Evolutionary conservation across 148 eudicot species (phyloP).

Genomic region (Limonium bicolor): DNA sequence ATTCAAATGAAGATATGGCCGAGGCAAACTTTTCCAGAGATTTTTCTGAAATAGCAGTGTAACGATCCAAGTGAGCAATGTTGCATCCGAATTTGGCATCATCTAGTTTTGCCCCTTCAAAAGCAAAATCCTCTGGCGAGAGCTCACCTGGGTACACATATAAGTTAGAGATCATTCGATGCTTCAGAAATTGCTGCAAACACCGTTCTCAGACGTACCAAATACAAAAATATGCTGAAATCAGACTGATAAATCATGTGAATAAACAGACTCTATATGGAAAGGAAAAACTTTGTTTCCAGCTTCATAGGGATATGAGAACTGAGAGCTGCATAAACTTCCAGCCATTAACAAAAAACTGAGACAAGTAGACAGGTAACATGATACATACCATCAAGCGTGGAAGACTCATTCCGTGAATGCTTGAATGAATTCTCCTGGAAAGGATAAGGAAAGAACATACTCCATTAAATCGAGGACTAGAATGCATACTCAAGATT

Average conservation of each 20-base stretch:
- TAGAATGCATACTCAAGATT: neutral
- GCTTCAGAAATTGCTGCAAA: too few species aligned
- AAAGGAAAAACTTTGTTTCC: neutral
- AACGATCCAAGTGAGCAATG: constrained; percentile 65
- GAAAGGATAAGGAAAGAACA: neutral
- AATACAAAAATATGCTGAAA: too few species aligned
- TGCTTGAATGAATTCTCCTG: constrained; percentile 30
- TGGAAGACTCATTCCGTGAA: constrained; percentile 17
- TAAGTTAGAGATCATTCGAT: neutral
- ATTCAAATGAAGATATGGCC: constrained; percentile 64
- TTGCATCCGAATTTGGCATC: constrained; percentile 65
- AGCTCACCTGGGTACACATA: constrained; percentile 21
- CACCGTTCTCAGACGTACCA: too few species aligned
- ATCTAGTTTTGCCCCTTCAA: constrained; percentile 12
- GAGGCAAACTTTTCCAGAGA: constrained; percentile 71
- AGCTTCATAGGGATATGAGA: neutral
- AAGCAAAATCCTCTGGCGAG: constrained; percentile 10
- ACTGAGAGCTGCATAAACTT: too few species aligned
- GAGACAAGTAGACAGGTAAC: too few species aligned
- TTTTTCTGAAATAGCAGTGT: constrained; percentile 79
- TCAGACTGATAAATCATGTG: neutral
- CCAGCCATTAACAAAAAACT: too few species aligned
- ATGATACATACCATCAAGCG: constrained; percentile 15
- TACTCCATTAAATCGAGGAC: neutral
- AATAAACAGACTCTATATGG: neutral